Evolutionary conservation across 176 grass and related monocot genomes (phyloP).

Genomic region (Oryza rufipogon): DNA sequence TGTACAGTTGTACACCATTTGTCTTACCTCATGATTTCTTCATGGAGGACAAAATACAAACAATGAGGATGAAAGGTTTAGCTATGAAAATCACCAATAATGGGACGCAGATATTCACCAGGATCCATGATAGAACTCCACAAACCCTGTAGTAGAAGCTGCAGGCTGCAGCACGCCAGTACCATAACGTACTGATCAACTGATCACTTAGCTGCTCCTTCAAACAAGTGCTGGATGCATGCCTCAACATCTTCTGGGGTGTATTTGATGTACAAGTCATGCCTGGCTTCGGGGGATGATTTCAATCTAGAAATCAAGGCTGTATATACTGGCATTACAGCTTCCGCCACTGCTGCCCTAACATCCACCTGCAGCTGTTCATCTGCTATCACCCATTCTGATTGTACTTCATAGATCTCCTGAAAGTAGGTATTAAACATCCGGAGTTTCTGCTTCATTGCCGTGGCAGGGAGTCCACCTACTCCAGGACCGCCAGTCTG

Average conservation of each 20-base stretch:
- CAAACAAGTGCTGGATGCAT: conserved; percentile 69
- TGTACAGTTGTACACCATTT: conserved; percentile 49
- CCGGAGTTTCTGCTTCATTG: conserved; percentile 68
- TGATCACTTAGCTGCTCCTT: conserved; percentile 66
- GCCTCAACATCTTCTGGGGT: conserved; percentile 72
- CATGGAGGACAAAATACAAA: conserved; percentile 26
- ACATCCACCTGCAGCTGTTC: conserved; percentile 72
- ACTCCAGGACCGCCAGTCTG: conserved; percentile 62
- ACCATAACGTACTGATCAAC: conserved; percentile 30
- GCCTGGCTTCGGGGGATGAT: conserved; percentile 50
- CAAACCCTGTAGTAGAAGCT: not conserved
- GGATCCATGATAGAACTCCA: conserved; percentile 25
- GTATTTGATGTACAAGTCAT: conserved; percentile 66
- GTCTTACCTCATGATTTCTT: conserved; percentile 28
- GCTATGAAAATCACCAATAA: conserved; percentile 40
- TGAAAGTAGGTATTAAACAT: conserved; percentile 89
- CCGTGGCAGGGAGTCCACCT: conserved; percentile 48
- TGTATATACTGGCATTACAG: conserved; percentile 74
- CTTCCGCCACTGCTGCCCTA: conserved; percentile 47
- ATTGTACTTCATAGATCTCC: conserved; percentile 64
- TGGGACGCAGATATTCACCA: conserved; percentile 24
- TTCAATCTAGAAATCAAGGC: conserved; percentile 62
- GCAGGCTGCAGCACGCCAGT: not conserved
- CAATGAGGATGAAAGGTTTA: conserved; percentile 31
- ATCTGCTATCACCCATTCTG: conserved; percentile 74